Conservation (phyloP, 768 basidiomycete species). For the Brasilioporus rufonigricans region DNA sequence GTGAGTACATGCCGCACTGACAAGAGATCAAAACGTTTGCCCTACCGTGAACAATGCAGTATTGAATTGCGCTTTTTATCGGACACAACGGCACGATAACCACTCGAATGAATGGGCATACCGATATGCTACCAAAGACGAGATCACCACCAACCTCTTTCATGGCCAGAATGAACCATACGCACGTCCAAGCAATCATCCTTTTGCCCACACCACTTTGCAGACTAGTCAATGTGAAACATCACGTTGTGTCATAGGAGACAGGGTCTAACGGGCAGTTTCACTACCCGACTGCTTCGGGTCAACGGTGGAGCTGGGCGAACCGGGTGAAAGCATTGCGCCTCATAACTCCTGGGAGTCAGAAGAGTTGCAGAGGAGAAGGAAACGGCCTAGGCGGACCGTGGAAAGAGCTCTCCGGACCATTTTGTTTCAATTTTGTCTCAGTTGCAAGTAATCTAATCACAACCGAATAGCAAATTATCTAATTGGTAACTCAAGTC, state of each 20-base stretch:
- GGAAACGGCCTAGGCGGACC: slow-evolving; percentile 2
- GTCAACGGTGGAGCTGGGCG: background rate
- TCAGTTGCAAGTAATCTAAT: slow-evolving; percentile 15
- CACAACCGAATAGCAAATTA: slow-evolving; percentile 18
- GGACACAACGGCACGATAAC: background rate
- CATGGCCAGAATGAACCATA: slow-evolving; percentile 16
- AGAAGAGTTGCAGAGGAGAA: slow-evolving; percentile 5
- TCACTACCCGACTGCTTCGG: background rate
- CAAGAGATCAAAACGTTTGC: background rate
- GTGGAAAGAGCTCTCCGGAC: background rate
- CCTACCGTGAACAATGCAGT: slow-evolving; percentile 8
- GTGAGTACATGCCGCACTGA: background rate
- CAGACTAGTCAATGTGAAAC: background rate
- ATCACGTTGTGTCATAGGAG: slow-evolving; percentile 8
- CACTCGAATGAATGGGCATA: slow-evolving; percentile 24
- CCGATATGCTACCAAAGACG: slow-evolving; percentile 32
- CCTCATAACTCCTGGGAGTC: background rate
- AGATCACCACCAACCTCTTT: slow-evolving; percentile 28
- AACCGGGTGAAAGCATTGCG: background rate
- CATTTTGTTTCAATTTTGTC: slow-evolving; percentile 7
- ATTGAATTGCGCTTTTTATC: slow-evolving; percentile 22
- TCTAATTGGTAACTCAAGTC: slow-evolving; percentile 21
- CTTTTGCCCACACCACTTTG: background rate
- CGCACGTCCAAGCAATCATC: background rate
- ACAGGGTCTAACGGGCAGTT: slow-evolving; percentile 2